Conservation (phyloP, 2,329 filamentous ascomycete genomes). For the Decorospora gaudefroyi region DNA sequence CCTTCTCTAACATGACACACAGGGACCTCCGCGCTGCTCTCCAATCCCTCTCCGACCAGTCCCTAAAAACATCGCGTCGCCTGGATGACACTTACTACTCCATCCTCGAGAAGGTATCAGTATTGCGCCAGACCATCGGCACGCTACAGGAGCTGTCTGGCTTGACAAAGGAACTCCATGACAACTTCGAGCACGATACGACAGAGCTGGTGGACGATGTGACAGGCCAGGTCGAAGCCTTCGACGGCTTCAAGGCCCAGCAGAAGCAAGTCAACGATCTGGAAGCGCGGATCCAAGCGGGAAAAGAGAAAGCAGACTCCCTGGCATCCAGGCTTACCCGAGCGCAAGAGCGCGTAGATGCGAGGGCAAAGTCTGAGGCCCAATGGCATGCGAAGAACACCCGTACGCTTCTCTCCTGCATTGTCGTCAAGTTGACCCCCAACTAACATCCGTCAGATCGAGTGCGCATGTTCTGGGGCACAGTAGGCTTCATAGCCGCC, state of each 20-base stretch:
- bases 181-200: slow-evolving; percentile 64
- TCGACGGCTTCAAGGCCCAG: slow-evolving; percentile 68
- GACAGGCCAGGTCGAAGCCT: slow-evolving; percentile 61
- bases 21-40: slow-evolving; percentile 50
- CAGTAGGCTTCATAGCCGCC: slow-evolving; percentile 54
- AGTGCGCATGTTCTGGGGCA: slow-evolving; percentile 66
- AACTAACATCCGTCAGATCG: slow-evolving; percentile 49
- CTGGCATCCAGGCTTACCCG: slow-evolving; percentile 67
- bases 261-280: slow-evolving; percentile 65
- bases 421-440: background rate
- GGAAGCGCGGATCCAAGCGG: slow-evolving; percentile 63
- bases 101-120: slow-evolving; percentile 69
- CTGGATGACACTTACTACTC: slow-evolving; percentile 77
- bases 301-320: slow-evolving; percentile 62
- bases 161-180: slow-evolving; percentile 62
- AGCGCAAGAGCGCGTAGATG: slow-evolving; percentile 67
- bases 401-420: slow-evolving; percentile 25
- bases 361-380: slow-evolving; percentile 68
- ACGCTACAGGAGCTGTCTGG: slow-evolving; percentile 69
- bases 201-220: slow-evolving; percentile 64
- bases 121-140: slow-evolving; percentile 66
- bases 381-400: slow-evolving; percentile 69
- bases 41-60: slow-evolving; percentile 60
- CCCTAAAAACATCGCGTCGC: slow-evolving; percentile 64
- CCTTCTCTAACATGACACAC: slow-evolving; percentile 21